Evolutionary conservation across 2,329 filamentous ascomycete species (phyloP), one percentile per base, ranked within the genome.

Genomic region (Bisporella sp.): DNA sequence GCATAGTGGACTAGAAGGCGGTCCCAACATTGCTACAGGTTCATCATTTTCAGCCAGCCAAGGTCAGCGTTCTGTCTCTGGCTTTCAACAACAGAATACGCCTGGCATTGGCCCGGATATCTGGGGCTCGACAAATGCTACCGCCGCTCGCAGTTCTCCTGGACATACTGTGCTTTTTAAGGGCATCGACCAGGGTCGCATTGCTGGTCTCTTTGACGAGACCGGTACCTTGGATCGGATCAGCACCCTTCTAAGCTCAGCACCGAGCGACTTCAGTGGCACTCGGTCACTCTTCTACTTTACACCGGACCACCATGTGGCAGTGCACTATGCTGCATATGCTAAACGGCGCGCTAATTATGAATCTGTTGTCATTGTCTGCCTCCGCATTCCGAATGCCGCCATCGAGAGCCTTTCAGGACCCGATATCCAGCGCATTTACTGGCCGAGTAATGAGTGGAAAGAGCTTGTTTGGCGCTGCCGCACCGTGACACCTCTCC

Each of bases 161-260:
- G 46, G 46, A 47, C 37, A 47, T 39, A 47, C 46, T 41, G 35
- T 47, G 46, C 46, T 47, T 37, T 47, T 47, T 37, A 47, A 47
- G 46, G 35, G n/a, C 32, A 11, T 47, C 29, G 46, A 47, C 33
- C 46, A 47, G 35, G 46, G 46, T 47, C 46, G 46, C 37, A 47
- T 47, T 47, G 35, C 46, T 47, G 46, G 46, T 47, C 35, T 47
- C 46, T 47, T 47, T 47, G 32, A 47, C 46, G 46, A 47, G 35
- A 37, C 46, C 32, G 46, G 46, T 47, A 47, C 46, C 46, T 47
- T 47, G 46, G 37, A 47, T 41, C 46, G 35, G 35, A 47, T 47
- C 21, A 47, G 33, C 28, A 47, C 46, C 37, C 46, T 47, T 47
- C 46, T 47, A 40, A 47, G 46, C 46, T 41, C 46, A 47, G 33